phyloP scores from a whole-genome alignment of 2,329 filamentous ascomycete species.

The Cladosporium sp. region DNA sequence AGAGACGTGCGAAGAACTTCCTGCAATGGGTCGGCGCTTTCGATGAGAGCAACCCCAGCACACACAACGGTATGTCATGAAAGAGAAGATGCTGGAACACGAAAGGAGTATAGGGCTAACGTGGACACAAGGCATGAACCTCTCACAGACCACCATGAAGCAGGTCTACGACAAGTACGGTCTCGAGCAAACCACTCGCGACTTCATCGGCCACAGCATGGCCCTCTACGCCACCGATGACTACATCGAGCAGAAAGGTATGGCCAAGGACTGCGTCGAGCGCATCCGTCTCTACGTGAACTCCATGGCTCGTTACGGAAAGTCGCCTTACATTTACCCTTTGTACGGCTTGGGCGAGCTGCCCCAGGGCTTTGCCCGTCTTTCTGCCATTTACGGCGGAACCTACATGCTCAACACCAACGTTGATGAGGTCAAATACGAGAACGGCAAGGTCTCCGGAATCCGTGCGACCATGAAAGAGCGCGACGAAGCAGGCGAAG shows the following conservation, averaged over 20 bases:
- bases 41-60: conserved; percentile 72
- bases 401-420: conserved; percentile 99
- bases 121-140: conserved; percentile 60
- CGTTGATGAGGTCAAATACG: conserved; percentile 81
- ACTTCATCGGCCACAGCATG: conserved; percentile 98
- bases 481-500: conserved; percentile 65
- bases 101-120: conserved; percentile 15
- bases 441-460: conserved; percentile 78
- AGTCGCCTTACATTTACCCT: conserved; percentile 98
- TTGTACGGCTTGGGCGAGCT: conserved; percentile 96
- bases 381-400: conserved; percentile 96
- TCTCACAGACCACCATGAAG: conserved; percentile 81
- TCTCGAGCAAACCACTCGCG: conserved; percentile 80
- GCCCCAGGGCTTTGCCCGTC: conserved; percentile 92
- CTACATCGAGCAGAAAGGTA: conserved; percentile 70
- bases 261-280: conserved; percentile 78
- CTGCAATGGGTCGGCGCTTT: conserved; percentile 92
- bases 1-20: conserved; percentile 93
- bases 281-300: conserved; percentile 95
- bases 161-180: conserved; percentile 99
- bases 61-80: conserved; percentile 71
- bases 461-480: conserved; percentile 98
- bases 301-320: conserved; percentile 95
- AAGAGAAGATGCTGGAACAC: neutral
- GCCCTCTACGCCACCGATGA: conserved; percentile 87